Conservation (phyloP, 805 yeast species). For the Myxozyma vanderwaltii region DNA sequence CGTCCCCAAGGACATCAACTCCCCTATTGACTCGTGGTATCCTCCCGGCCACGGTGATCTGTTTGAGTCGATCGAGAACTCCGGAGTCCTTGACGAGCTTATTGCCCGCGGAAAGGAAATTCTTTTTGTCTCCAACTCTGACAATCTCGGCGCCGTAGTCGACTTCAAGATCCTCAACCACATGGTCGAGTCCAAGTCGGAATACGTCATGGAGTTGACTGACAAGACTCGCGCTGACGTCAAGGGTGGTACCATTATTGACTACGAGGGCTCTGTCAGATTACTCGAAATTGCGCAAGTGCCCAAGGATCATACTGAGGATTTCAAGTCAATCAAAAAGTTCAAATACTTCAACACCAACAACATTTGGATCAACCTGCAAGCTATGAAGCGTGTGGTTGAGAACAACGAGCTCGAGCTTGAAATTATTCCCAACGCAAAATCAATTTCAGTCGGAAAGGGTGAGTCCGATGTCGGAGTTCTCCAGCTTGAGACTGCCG, state of each 20-base stretch:
- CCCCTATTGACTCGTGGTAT: slow-evolving; percentile 86
- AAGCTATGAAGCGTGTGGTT: slow-evolving; percentile 89
- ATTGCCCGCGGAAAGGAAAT: slow-evolving; percentile 93
- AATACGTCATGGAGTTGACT: slow-evolving; percentile 97
- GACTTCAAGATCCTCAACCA: slow-evolving; percentile 87
- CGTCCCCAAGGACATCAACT: slow-evolving; percentile 77
- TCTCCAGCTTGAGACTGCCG: slow-evolving; percentile 96
- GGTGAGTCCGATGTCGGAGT: slow-evolving; percentile 56
- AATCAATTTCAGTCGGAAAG: slow-evolving; percentile 62
- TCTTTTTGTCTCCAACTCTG: slow-evolving; percentile 95
- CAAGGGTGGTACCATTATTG: slow-evolving; percentile 97
- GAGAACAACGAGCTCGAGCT: slow-evolving; percentile 78
- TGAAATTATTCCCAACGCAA: slow-evolving; percentile 95
- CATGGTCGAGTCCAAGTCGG: slow-evolving; percentile 88
- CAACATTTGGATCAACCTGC: slow-evolving; percentile 94
- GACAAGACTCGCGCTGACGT: slow-evolving; percentile 99
- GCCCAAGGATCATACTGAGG: slow-evolving; percentile 97
- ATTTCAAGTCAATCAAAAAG: slow-evolving; percentile 95
- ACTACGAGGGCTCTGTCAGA: slow-evolving; percentile 92
- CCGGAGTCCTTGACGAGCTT: slow-evolving; percentile 89
- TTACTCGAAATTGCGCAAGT: slow-evolving; percentile 97
- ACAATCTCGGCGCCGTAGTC: slow-evolving; percentile 97
- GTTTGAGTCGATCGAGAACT: slow-evolving; percentile 82
- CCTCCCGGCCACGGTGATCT: slow-evolving; percentile 99
- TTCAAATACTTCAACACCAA: slow-evolving; percentile 98